Evolutionary conservation across 768 basidiomycete genomes (phyloP).

Genomic region (Boletales sp.): DNA sequence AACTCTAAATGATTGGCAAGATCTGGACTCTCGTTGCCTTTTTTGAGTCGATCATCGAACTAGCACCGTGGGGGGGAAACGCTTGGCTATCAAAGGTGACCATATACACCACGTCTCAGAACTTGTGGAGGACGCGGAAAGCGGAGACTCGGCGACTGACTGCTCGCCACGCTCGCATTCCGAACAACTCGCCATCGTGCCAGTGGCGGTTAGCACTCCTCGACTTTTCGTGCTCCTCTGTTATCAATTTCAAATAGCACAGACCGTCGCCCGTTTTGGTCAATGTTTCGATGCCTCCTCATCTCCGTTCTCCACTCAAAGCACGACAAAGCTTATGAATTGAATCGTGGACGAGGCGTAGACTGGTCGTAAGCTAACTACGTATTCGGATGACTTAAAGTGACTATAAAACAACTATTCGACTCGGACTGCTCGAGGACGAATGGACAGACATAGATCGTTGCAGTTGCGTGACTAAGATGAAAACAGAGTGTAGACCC

Average conservation of each 20-base stretch:
- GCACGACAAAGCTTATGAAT: slow-evolving; percentile 9
- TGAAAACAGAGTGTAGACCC: slow-evolving; percentile 13
- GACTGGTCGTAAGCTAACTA: slow-evolving; percentile 23
- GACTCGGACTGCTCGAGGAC: slow-evolving; percentile 3
- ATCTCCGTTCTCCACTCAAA: slow-evolving; percentile 10
- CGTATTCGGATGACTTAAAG: slow-evolving; percentile 2
- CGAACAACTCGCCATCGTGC: slow-evolving; percentile 5
- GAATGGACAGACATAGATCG: slow-evolving; percentile 1
- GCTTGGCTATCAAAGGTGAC: too few species aligned
- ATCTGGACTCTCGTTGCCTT: slow-evolving; percentile 23
- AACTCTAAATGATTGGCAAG: slow-evolving; percentile 24
- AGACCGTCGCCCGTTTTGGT: slow-evolving; percentile 8
- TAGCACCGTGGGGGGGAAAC: slow-evolving; percentile 9
- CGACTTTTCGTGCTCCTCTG: not conserved
- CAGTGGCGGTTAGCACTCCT: not conserved
- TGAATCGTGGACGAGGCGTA: slow-evolving; percentile 16
- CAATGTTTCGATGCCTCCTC: not conserved
- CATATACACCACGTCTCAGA: too few species aligned
- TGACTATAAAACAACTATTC: slow-evolving; percentile 22
- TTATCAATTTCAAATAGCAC: slow-evolving; percentile 27
- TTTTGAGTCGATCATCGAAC: slow-evolving; percentile 17
- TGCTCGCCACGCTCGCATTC: too few species aligned
- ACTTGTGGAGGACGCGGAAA: too few species aligned
- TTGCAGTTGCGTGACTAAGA: slow-evolving; percentile 11
- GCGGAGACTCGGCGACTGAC: too few species aligned